A percentile compares a stretch with the other conserved stretches of the same genome.
Evolutionary conservation across 2,329 filamentous ascomycete species (phyloP).

Genomic region (Paraconiothyrium sp.): DNA sequence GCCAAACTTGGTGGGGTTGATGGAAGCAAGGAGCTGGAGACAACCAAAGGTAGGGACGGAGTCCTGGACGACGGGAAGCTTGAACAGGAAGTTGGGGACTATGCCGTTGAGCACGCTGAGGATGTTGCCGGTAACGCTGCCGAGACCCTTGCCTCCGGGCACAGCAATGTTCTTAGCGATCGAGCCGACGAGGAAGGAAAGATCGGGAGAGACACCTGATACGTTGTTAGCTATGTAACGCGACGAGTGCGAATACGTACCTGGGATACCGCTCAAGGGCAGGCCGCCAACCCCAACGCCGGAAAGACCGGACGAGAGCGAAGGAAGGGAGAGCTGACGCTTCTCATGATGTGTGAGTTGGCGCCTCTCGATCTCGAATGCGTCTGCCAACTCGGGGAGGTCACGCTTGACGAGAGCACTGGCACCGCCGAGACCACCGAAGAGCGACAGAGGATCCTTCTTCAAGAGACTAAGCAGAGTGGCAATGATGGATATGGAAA

Average conservation of each 20-base stretch:
- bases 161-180: slow-evolving; percentile 31
- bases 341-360: slow-evolving; percentile 8
- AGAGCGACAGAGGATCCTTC: slow-evolving; percentile 29
- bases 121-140: slow-evolving; percentile 23
- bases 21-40: slow-evolving; percentile 26
- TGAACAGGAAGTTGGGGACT: slow-evolving; percentile 30
- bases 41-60: slow-evolving; percentile 26
- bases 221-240: neutral
- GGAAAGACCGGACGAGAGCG: slow-evolving; percentile 20
- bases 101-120: slow-evolving; percentile 23
- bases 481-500: slow-evolving; percentile 27
- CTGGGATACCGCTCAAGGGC: slow-evolving; percentile 22
- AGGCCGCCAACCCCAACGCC: slow-evolving; percentile 23
- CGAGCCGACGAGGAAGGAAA: slow-evolving; percentile 24
- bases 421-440: slow-evolving; percentile 18
- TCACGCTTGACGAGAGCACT: slow-evolving; percentile 25
- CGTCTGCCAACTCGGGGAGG: slow-evolving; percentile 19
- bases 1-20: slow-evolving; percentile 30
- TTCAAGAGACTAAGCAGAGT: slow-evolving; percentile 29
- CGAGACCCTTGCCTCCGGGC: slow-evolving; percentile 24
- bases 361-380: slow-evolving; percentile 19
- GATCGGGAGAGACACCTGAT: slow-evolving; percentile 24
- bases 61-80: slow-evolving; percentile 31
- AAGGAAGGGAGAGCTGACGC: slow-evolving; percentile 11
- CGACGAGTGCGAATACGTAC: slow-evolving; percentile 9